These are phyloP conservation scores for Beauveria sp. DNA, from an alignment of 2,329 filamentous ascomycete genomes.

Conservation along the genomic window DNA sequence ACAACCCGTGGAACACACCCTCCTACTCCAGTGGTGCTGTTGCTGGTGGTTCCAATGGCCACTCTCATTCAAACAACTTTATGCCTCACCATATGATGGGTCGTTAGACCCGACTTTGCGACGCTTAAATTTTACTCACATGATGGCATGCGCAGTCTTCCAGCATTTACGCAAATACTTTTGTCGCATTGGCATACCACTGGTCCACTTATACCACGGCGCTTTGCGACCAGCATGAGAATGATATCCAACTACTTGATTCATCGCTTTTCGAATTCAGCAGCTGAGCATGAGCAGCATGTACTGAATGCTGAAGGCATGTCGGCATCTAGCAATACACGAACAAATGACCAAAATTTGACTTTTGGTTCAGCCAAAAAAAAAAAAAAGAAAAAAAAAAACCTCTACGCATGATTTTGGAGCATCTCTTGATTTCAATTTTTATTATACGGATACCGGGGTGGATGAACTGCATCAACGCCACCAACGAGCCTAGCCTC, in stretches of 20 bases:
- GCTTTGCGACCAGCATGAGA: not conserved
- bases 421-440: not conserved
- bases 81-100: slow-evolving; percentile 13
- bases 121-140: not conserved
- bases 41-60: not conserved
- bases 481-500: not conserved
- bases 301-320: not conserved
- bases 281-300: not conserved
- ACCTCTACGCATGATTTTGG: not conserved
- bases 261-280: not conserved
- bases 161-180: not conserved
- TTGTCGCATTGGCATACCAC: not conserved
- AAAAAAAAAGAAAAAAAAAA: not conserved
- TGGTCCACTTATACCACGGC: not conserved
- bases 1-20: slow-evolving; percentile 19
- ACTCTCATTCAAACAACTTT: not conserved
- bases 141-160: not conserved
- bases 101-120: not conserved
- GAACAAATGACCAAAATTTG: not conserved
- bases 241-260: not conserved
- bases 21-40: slow-evolving; percentile 15
- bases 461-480: not conserved
- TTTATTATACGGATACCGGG: not conserved
- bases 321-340: not conserved
- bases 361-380: not conserved